Evolutionary conservation across 176 grass and related monocot genomes (phyloP).

Genomic region (Areca catechu): DNA sequence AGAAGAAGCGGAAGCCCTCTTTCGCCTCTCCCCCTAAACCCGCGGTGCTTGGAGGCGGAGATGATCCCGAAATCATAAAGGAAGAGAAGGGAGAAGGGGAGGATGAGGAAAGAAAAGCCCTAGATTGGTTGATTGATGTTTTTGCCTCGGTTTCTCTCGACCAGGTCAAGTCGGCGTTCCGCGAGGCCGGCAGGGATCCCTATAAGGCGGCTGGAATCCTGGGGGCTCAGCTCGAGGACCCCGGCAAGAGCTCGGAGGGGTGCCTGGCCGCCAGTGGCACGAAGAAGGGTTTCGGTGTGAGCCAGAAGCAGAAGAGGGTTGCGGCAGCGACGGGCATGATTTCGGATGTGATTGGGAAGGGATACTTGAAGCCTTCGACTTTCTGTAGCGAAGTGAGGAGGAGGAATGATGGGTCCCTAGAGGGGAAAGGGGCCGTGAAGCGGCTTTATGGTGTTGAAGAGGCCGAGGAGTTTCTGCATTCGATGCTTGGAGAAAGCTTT

Average conservation of each 20-base stretch:
- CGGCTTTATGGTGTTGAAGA: constrained; percentile 34
- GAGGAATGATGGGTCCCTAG: constrained; percentile 4
- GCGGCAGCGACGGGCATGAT: constrained; percentile 58
- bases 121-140: constrained; percentile 53
- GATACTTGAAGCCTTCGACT: constrained; percentile 24
- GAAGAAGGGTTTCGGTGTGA: constrained; percentile 6
- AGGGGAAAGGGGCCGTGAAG: constrained; percentile 2
- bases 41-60: too few species aligned
- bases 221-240: constrained; percentile 24
- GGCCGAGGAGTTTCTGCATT: constrained; percentile 56
- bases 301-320: constrained; percentile 32
- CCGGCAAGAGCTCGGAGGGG: background rate
- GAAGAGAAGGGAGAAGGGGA: background rate
- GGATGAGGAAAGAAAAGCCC: constrained; percentile 31
- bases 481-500: constrained; percentile 55
- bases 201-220: constrained; percentile 66
- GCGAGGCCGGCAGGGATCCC: constrained; percentile 45
- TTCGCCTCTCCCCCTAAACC: background rate
- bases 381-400: background rate
- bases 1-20: constrained; percentile 35
- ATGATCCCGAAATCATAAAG: too few species aligned
- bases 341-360: constrained; percentile 67
- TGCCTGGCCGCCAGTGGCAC: too few species aligned
- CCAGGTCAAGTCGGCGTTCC: constrained; percentile 59
- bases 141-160: constrained; percentile 54